phyloP scores from a whole-genome alignment of 805 yeast species.

The Kluyveromyces nonfermentans region DNA sequence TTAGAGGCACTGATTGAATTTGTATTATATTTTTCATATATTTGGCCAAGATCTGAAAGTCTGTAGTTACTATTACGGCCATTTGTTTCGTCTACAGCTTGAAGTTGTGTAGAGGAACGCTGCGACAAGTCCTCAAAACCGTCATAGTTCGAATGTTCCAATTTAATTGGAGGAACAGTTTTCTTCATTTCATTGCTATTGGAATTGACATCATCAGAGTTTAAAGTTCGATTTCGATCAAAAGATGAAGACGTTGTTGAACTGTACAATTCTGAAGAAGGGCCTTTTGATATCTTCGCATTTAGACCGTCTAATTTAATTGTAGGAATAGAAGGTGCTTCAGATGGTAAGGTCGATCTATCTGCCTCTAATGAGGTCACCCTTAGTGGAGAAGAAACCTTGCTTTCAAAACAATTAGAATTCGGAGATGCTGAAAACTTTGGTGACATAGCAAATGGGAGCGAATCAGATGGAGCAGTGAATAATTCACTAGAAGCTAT shows the following conservation, averaged over 20 bases:
- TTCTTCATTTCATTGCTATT: neutral
- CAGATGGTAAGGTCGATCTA: neutral
- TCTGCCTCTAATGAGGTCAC: neutral
- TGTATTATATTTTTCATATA: constrained; percentile 10
- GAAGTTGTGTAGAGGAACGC: neutral
- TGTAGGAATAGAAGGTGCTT: neutral
- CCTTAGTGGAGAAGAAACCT: constrained; percentile 14
- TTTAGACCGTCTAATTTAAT: constrained; percentile 5
- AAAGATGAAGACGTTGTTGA: constrained; percentile 1
- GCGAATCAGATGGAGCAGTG: constrained; percentile 10
- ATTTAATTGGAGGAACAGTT: constrained; percentile 4
- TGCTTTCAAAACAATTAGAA: constrained; percentile 10
- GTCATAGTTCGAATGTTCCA: constrained; percentile 9
- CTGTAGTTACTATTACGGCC: neutral
- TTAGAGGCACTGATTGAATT: neutral
- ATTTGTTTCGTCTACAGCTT: neutral
- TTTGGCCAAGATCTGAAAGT: constrained; percentile 11
- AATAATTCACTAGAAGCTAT: constrained; percentile 30
- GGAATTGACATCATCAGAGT: neutral
- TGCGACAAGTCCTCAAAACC: constrained; percentile 2
- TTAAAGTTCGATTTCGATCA: neutral
- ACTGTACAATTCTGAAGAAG: constrained; percentile 3
- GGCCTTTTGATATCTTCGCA: constrained; percentile 8
- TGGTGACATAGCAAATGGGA: constrained; percentile 14
- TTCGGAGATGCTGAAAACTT: constrained; percentile 30